Evolutionary conservation across 805 yeast genomes (phyloP), one percentile per base, ranked within the genome.

Genomic region (Zygoascus flipseniorum): DNA sequence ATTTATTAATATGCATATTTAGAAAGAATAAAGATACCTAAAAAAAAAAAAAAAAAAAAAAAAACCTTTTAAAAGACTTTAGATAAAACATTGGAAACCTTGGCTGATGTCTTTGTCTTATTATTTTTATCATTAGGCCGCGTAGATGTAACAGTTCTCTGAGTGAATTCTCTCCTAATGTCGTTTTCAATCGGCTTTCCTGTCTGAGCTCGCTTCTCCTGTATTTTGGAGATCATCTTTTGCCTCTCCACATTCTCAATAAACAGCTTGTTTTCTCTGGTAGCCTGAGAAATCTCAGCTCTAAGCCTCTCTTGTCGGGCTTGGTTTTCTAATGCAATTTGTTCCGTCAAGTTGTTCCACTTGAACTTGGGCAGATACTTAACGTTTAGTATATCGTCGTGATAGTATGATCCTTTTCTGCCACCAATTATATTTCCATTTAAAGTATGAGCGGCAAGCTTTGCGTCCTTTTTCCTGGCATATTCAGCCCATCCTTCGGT

Each of bases 401-500:
- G 85, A 70, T 90, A 93, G 63, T 86, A 92, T 9, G 84, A 80
- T 2, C 93, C 85, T 70, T 93, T 93, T 64, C 84, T 89, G 42
- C 98, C 99, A 28, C 98, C 99, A 35, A 93, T 71, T 9, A 76
- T 86, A 64, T 89, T 87, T 10, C 95, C 96, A 65, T 93, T 93
- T 63, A 93, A 71, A 0, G 97, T 85, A 9, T 74, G 75, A 2
- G 93, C 96, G 56, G 96, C 89, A 37, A 89, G 68, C 65, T 92
- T 92, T 0, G 98, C 99, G 62, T 89, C 87, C 60, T 78, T 79
- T 65, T 93, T 93, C 63, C 81, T 80, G 26, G 77, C 72, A 68
- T 87, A 93, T 70, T 93, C 99, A 8, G 86, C 93, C 99, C 99
- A 93, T 13, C 99, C 99, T 73, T 92, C 99, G 31, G 85, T 87